phyloP scores from a whole-genome alignment of 805 yeast species.

The Candida cerambycidarum region DNA sequence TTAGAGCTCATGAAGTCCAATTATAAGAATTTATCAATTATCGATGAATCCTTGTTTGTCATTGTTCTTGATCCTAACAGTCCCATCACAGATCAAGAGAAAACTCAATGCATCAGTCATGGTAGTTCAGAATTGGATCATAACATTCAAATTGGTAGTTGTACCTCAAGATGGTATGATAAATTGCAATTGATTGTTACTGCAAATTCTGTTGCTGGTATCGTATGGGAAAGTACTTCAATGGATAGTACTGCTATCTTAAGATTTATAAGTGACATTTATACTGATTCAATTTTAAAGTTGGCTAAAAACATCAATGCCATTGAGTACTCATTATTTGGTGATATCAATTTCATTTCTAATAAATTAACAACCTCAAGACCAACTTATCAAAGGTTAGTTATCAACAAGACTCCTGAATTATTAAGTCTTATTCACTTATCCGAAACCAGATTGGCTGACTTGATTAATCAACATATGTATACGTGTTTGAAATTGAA shows the following conservation, averaged over 20 bases:
- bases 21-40: constrained; percentile 29
- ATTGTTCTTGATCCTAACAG: constrained; percentile 50
- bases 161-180: constrained; percentile 61
- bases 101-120: constrained; percentile 50
- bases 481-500: constrained; percentile 44
- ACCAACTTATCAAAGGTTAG: constrained; percentile 32
- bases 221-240: constrained; percentile 57
- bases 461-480: constrained; percentile 57
- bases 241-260: constrained; percentile 61
- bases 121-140: constrained; percentile 46
- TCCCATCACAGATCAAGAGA: constrained; percentile 48
- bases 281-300: constrained; percentile 56
- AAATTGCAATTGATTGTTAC: constrained; percentile 56
- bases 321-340: constrained; percentile 54
- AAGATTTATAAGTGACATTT: constrained; percentile 56
- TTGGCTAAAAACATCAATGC: constrained; percentile 60
- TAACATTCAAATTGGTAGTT: constrained; percentile 53
- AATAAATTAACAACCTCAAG: constrained; percentile 33
- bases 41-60: constrained; percentile 54
- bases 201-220: constrained; percentile 56
- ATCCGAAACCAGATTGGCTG: constrained; percentile 59
- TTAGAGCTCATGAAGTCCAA: constrained; percentile 41
- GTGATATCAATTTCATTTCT: constrained; percentile 37
- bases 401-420: constrained; percentile 45
- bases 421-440: constrained; percentile 49